Percentiles rank a stretch among this genome's conserved stretches.
These are phyloP conservation scores for Magnaporthiopsis incrustans DNA, from an alignment of 2,329 filamentous ascomycete genomes.

Conservation along the genomic window DNA sequence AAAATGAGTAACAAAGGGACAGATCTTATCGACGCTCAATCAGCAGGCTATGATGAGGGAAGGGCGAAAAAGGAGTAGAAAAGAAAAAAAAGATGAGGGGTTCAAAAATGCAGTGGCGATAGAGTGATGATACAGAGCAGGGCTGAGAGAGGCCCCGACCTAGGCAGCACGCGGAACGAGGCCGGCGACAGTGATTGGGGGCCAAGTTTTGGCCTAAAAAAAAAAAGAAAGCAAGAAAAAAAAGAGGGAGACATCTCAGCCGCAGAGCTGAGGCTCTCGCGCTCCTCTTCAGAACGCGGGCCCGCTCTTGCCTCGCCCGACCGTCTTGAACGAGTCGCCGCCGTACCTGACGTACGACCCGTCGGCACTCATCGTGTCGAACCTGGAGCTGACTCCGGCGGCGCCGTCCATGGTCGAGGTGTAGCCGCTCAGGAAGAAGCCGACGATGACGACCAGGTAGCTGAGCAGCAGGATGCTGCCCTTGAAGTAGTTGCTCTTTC, in stretches of 20 bases:
- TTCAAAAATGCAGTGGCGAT: neutral
- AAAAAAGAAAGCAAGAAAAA: neutral
- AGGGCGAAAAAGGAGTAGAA: neutral
- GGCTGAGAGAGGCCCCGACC: neutral
- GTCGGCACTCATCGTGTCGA: conserved; percentile 44
- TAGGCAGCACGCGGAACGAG: neutral
- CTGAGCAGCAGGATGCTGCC: conserved; percentile 89
- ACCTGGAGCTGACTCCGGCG: conserved; percentile 25
- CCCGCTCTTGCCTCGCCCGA: conserved; percentile 37
- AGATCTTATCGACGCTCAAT: neutral
- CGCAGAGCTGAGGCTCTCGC: no score
- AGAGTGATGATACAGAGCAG: neutral
- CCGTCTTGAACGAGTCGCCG: conserved; percentile 35
- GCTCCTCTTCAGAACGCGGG: conserved; percentile 20
- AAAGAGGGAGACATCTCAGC: no score
- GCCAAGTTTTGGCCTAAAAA: neutral
- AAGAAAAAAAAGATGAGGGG: neutral
- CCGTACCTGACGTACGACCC: conserved; percentile 38
- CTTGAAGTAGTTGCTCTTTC: conserved; percentile 99
- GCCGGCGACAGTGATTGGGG: neutral
- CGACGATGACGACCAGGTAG: conserved; percentile 84
- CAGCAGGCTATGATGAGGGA: neutral
- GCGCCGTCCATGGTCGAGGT: conserved; percentile 26
- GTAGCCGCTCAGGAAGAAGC: conserved; percentile 76
- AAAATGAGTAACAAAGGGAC: neutral